Evolutionary conservation across 257 asterid species (phyloP), one percentile per base, ranked within the genome.

Genomic region (Verbena officinalis): DNA sequence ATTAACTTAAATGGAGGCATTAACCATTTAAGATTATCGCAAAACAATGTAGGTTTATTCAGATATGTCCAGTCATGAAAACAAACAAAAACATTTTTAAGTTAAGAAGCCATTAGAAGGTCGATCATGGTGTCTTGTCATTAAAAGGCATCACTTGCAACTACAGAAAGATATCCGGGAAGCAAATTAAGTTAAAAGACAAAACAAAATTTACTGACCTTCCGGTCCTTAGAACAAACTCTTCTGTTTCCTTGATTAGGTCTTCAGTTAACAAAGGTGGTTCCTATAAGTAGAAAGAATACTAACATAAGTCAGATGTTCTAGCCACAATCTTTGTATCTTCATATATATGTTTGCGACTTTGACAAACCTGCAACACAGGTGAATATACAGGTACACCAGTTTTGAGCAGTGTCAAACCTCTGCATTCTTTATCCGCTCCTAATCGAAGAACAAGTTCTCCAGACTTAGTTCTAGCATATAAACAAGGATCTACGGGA

Each of bases 181-280:
- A 38, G 64, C 45, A 44, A 60, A 33, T 40, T 60, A 65, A 40
- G 40, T 62, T 12, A 39, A 48, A 62, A 49, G 39, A 34, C 13
- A 30, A 23, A 55, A 58, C 40, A n/a, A 61, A 44, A 50, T 72
- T 43, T 65, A 75, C 90, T 77, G 64, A 93, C 99, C 99, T 94
- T 68, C 99, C 96, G 48, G 99, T 94, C 67, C 99, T 85, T 33
- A 88, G 84, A 69, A 94, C 97, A 73, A 94, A 90, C 79, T 94
- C 99, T 81, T 94, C 99, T 13, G 97, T 94, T 79, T 94, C 99
- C 83, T 84, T 94, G 59, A 94, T 83, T 67, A 90, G 82, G 78
- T 94, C 99, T 84, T 90, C 99, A 40, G 99, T 94, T 62, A 94
- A 76, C 78, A 94, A 59, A 73, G 99, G 99, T 1, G 84, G 87